Evolutionary conservation across 441 rosid genomes (phyloP).

Genomic region (Gossypium davidsonii): DNA sequence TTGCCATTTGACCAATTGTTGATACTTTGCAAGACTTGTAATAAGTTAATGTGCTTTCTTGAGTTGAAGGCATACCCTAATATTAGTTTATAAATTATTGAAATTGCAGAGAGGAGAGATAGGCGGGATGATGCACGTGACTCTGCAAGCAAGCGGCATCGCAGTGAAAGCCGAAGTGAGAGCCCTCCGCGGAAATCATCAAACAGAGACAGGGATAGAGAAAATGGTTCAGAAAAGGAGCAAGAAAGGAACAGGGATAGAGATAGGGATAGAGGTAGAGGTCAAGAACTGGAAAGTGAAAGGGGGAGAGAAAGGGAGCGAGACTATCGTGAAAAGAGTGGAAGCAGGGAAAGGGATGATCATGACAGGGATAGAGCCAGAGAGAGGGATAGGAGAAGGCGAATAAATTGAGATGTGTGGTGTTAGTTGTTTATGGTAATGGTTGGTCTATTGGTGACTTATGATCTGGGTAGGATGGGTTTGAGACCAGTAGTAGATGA

Average conservation of each 20-base stretch:
- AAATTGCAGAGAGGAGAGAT: constrained; percentile 64
- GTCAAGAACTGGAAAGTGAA: constrained; percentile 38
- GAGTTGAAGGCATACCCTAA: not conserved
- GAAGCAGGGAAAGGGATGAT: constrained; percentile 84
- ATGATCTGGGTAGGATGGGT: constrained; percentile 3
- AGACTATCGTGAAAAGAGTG: constrained; percentile 67
- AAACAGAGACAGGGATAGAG: constrained; percentile 57
- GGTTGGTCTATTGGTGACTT: not conserved
- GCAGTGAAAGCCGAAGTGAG: constrained; percentile 57
- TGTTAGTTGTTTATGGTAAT: not conserved
- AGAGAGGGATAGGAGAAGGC: constrained; percentile 52
- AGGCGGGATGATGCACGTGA: constrained; percentile 52
- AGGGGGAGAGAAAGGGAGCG: constrained; percentile 47
- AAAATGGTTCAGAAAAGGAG: constrained; percentile 43
- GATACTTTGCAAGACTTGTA: not conserved
- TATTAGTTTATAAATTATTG: not conserved
- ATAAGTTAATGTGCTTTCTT: not conserved
- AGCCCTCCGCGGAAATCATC: constrained; percentile 71
- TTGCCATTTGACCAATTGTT: not conserved
- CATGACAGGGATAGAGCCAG: constrained; percentile 60
- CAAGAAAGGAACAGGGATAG: constrained; percentile 44
- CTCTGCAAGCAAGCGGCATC: constrained; percentile 71
- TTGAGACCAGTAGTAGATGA: not conserved
- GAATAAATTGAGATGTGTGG: constrained; percentile 33
- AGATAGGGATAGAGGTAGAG: constrained; percentile 30